Evolutionary conservation across 1,284 basidiomycete genomes (phyloP).

Genomic region (Rugosomyces carneus): DNA sequence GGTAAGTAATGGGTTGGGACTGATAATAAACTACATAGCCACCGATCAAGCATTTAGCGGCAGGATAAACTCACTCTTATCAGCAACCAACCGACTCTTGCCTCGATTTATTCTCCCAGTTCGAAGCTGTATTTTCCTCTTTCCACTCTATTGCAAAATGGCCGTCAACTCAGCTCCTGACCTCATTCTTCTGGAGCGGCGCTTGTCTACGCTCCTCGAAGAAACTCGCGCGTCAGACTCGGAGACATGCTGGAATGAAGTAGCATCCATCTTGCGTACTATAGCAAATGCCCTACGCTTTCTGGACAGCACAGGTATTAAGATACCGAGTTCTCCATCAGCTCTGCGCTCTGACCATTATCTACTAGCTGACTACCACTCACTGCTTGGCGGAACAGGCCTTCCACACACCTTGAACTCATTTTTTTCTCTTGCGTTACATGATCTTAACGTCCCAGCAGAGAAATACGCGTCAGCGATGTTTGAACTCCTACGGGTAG

Average conservation of each 20-base stretch:
- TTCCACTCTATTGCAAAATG: slow-evolving; percentile 10
- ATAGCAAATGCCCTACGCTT: slow-evolving; percentile 59
- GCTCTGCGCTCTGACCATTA: slow-evolving; percentile 13
- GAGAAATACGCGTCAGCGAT: slow-evolving; percentile 41
- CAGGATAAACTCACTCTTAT: not conserved
- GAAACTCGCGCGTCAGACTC: slow-evolving; percentile 29
- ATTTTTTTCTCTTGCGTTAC: slow-evolving; percentile 50
- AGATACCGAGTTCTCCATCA: slow-evolving; percentile 5
- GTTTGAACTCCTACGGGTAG: slow-evolving; percentile 66
- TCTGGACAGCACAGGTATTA: slow-evolving; percentile 42
- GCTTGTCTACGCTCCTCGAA: slow-evolving; percentile 28
- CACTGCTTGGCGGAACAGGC: slow-evolving; percentile 55
- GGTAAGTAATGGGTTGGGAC: slow-evolving; percentile 14
- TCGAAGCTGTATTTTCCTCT: too few species aligned
- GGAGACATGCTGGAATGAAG: slow-evolving; percentile 43
- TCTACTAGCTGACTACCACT: slow-evolving; percentile 58
- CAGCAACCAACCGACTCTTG: not conserved
- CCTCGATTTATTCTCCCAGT: too few species aligned
- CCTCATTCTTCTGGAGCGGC: slow-evolving; percentile 25
- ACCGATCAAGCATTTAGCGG: slow-evolving; percentile 8
- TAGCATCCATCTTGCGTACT: slow-evolving; percentile 49
- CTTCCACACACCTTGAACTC: slow-evolving; percentile 60
- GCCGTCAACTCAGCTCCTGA: slow-evolving; percentile 18
- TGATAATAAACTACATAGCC: slow-evolving; percentile 11
- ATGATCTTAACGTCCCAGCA: slow-evolving; percentile 40